Conservation (phyloP, 2,329 filamentous ascomycete genomes). For the Fusarium chlamydosporum region DNA sequence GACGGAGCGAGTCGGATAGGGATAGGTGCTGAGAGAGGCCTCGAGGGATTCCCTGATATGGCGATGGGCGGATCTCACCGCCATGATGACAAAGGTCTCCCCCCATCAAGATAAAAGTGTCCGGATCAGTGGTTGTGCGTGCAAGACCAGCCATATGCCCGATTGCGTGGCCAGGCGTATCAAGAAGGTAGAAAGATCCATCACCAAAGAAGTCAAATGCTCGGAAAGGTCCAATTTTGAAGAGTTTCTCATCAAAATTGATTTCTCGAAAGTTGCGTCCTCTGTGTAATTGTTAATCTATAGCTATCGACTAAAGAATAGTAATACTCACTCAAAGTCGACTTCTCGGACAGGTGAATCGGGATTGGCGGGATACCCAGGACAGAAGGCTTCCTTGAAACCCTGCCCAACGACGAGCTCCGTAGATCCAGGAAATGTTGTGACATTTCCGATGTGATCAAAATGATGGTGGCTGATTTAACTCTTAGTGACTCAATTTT, state of each 20-base stretch:
- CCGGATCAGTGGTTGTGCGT: conserved; percentile 9
- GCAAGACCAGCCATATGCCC: conserved; percentile 31
- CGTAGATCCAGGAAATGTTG: conserved; percentile 31
- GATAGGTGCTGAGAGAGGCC: conserved; percentile 8
- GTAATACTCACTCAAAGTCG: conserved; percentile 15
- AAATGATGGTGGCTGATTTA: conserved; percentile 25
- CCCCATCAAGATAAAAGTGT: conserved; percentile 27
- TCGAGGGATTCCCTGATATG: conserved; percentile 5
- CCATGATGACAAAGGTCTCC: conserved; percentile 27
- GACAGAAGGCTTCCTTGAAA: conserved; percentile 29
- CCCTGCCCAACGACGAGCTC: conserved; percentile 35
- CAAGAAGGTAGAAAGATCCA: conserved; percentile 37
- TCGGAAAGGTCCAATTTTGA: conserved; percentile 21
- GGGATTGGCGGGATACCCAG: conserved; percentile 22
- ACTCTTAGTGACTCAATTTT: neutral
- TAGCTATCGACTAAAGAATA: rapidly evolving
- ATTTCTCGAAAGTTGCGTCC: conserved; percentile 27
- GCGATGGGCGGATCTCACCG: conserved; percentile 21
- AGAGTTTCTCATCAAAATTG: neutral
- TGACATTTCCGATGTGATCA: conserved; percentile 35
- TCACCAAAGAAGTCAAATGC: conserved; percentile 36
- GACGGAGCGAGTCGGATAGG: conserved; percentile 9
- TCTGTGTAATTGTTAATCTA: neutral
- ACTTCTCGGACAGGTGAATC: conserved; percentile 20
- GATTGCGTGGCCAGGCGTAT: conserved; percentile 28